Conservation (phyloP, 169 alveolate species). For the Cryptosporidium sp. region DNA sequence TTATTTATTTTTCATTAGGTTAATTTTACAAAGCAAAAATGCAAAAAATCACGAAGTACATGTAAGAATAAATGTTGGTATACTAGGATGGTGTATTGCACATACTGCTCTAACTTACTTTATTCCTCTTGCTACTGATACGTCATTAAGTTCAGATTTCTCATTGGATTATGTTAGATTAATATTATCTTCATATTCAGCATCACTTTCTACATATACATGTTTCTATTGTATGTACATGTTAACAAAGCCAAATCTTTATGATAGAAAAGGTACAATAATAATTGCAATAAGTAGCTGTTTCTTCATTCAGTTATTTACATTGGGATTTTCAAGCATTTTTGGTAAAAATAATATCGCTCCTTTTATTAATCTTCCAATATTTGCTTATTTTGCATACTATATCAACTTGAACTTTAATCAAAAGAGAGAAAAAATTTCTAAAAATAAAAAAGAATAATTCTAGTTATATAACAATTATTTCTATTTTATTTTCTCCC, state of each 20-base stretch:
- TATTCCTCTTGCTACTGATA: slow-evolving; percentile 57
- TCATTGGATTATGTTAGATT: slow-evolving; percentile 42
- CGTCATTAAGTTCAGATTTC: slow-evolving; percentile 43
- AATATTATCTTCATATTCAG: slow-evolving; percentile 55
- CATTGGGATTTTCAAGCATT: neutral
- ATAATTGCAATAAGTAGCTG: slow-evolving; percentile 3
- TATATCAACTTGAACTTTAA: slow-evolving; percentile 12
- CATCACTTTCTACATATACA: slow-evolving; percentile 40
- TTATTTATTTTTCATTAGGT: slow-evolving; percentile 28
- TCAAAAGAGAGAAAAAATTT: neutral
- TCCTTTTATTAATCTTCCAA: slow-evolving; percentile 41
- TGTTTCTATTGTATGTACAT: slow-evolving; percentile 56
- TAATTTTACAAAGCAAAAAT: slow-evolving; percentile 16
- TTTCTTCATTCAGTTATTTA: slow-evolving; percentile 8
- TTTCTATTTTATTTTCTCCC: neutral
- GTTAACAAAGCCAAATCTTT: slow-evolving; percentile 51
- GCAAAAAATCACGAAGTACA: slow-evolving; percentile 58
- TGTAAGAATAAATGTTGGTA: slow-evolving; percentile 31
- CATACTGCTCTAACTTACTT: slow-evolving; percentile 36
- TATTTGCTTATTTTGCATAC: slow-evolving; percentile 9
- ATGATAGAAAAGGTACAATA: slow-evolving; percentile 17
- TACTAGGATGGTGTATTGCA: slow-evolving; percentile 61
- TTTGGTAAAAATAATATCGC: slow-evolving; percentile 20
- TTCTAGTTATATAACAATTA: neutral
- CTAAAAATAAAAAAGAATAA: slow-evolving; percentile 12